These are phyloP conservation scores for Trametes villosa DNA, from an alignment of 768 basidiomycete species.

Conservation along the genomic window DNA sequence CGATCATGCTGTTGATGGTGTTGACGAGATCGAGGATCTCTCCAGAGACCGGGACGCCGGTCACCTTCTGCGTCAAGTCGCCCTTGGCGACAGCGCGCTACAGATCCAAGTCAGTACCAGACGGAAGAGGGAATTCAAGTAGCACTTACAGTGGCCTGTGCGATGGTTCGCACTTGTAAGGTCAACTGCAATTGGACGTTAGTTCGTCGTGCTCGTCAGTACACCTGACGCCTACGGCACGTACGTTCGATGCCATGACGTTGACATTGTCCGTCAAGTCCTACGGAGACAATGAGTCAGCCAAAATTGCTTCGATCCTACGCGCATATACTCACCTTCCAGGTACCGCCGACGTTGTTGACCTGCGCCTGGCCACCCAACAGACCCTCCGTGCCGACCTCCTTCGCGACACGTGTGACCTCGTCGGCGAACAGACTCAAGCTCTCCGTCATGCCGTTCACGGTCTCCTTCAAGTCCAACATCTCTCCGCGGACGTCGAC, in stretches of 20 bases:
- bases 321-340: slow-evolving; percentile 59
- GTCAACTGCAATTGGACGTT: slow-evolving; percentile 63
- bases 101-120: slow-evolving; percentile 3
- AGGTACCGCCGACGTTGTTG: slow-evolving; percentile 92
- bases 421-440: slow-evolving; percentile 86
- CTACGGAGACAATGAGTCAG: slow-evolving; percentile 27
- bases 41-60: slow-evolving; percentile 89
- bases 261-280: slow-evolving; percentile 96
- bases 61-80: slow-evolving; percentile 92
- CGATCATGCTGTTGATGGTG: slow-evolving; percentile 93
- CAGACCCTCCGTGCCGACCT: slow-evolving; percentile 96
- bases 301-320: background rate
- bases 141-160: slow-evolving; percentile 79
- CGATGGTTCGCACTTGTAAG: slow-evolving; percentile 90
- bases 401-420: slow-evolving; percentile 85
- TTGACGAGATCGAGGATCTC: slow-evolving; percentile 96
- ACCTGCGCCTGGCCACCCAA: slow-evolving; percentile 95
- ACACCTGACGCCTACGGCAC: slow-evolving; percentile 31
- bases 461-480: slow-evolving; percentile 85
- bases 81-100: slow-evolving; percentile 92
- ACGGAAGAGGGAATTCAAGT: too few relatives aligned
- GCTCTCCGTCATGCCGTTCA: slow-evolving; percentile 94
- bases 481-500: slow-evolving; percentile 95
- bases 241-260: slow-evolving; percentile 90
- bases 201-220: background rate